Evolutionary conservation across 2,329 filamentous ascomycete genomes (phyloP), one percentile per base, ranked within the genome.

Genomic region (Aspergillus sp.): DNA sequence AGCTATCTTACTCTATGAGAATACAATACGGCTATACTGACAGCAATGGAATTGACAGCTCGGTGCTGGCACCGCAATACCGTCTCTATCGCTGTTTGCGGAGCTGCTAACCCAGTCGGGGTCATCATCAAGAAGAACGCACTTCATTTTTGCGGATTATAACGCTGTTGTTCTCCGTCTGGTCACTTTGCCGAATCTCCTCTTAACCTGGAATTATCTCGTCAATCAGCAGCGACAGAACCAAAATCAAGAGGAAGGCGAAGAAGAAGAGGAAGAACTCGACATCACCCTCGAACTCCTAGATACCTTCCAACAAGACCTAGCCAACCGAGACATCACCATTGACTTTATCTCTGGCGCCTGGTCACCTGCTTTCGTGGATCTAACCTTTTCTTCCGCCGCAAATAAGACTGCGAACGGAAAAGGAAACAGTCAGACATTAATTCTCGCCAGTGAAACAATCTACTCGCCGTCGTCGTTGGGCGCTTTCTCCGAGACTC

Each of bases 51-150:
- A 19, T 19, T 19, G 19, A 19, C 2, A 80, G 70, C 70, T 83
- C 36, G 81, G 81, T n/a, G 78, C 79, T 42, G 81, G 81, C n/a
- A 79, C 77, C 48, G 80, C 79, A 4, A 63, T 83, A 7, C 81
- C 81, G 4, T 74, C 71, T 8, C 64, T 81, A 9, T 62, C 78
- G 1, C 60, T 83, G 0, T 78, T 81, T 50, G 70, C 73, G 42
- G 72, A 75, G 48, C 66, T 74, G 9, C 55, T 82, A 1, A 56
- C 53, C n/a, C 65, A 53, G 29, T 47, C 56, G 3, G 48, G 46
- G n/a, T 4, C 29, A 45, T 10, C 33, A 46, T 27, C 44, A 43
- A 9, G 47, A 41, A 63, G 48, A 41, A 57, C 76, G 4, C 69
- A 72, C 35, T 77, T 83, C 53, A 80, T 77, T 1, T 63, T 83